phyloP scores from a whole-genome alignment of 306 rosid genomes.

The Begonia loranthoides region DNA sequence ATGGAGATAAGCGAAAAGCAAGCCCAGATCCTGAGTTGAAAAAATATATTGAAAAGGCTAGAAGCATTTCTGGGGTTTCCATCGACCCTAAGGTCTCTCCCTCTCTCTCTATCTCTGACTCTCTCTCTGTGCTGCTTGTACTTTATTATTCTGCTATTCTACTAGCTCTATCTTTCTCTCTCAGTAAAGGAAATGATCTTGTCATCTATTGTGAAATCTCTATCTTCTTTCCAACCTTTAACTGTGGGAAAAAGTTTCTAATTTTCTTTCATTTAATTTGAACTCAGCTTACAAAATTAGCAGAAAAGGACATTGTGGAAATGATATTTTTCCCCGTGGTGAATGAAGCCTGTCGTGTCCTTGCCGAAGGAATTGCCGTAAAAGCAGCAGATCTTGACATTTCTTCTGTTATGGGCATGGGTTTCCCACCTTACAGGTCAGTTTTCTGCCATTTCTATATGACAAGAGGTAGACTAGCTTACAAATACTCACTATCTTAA shows the following conservation, averaged over 20 bases:
- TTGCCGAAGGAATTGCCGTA: conserved; percentile 83
- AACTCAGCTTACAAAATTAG: conserved; percentile 50
- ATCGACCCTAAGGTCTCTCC: conserved; percentile 62
- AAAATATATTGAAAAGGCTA: conserved; percentile 73
- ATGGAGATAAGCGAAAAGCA: conserved; percentile 63
- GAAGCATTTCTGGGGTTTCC: conserved; percentile 53
- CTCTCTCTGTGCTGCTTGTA: too few relatives aligned
- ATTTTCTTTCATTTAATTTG: neutral
- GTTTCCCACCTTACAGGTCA: conserved; percentile 95
- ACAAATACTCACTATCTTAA: too few relatives aligned
- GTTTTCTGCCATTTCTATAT: conserved; percentile 4
- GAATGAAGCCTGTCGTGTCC: conserved; percentile 93
- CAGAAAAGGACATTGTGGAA: conserved; percentile 76
- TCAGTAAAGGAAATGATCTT: too few relatives aligned
- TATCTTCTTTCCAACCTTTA: too few relatives aligned
- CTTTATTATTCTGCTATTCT: too few relatives aligned
- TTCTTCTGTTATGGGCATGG: conserved; percentile 86
- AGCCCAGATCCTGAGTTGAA: conserved; percentile 74
- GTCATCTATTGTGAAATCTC: neutral
- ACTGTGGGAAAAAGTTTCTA: neutral
- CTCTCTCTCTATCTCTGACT: conserved; percentile 8
- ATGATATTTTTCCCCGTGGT: conserved; percentile 94
- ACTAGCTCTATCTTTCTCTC: too few relatives aligned
- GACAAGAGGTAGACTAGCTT: too few relatives aligned
- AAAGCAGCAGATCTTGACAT: conserved; percentile 90